Conservation (phyloP, 129 eudicot species). For the Pulicaria dysenterica region DNA sequence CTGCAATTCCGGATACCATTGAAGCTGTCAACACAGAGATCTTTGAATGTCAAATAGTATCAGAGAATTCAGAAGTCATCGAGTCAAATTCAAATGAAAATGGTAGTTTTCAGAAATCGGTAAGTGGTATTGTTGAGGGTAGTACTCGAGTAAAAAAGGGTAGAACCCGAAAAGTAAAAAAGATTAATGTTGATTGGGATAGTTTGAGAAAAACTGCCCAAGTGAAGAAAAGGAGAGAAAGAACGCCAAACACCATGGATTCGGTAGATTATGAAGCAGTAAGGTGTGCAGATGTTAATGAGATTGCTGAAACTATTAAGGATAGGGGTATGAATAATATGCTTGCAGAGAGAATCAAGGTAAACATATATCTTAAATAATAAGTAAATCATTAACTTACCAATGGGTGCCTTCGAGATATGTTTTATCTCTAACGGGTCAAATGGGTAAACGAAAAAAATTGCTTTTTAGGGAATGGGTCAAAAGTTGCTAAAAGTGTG, state of each 20-base stretch:
- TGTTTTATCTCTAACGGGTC: slow-evolving; percentile 2
- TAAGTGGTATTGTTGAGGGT: not conserved
- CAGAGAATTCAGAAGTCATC: slow-evolving; percentile 19
- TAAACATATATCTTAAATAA: slow-evolving; percentile 22
- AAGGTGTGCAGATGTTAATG: slow-evolving; percentile 70
- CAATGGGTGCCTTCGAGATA: not conserved
- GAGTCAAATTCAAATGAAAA: not conserved
- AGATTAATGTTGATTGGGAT: slow-evolving; percentile 64
- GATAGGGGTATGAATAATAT: slow-evolving; percentile 98
- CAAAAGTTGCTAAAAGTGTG: not conserved
- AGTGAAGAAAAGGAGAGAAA: slow-evolving; percentile 41
- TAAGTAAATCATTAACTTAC: not conserved
- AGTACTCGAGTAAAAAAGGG: slow-evolving; percentile 42
- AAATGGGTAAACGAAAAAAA: not conserved
- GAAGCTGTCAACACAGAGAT: slow-evolving; percentile 7
- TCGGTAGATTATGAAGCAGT: slow-evolving; percentile 96
- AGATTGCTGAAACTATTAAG: slow-evolving; percentile 73
- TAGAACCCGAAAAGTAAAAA: slow-evolving; percentile 47
- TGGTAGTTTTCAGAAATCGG: slow-evolving; percentile 38
- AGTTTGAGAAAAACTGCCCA: slow-evolving; percentile 56
- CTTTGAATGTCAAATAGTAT: slow-evolving; percentile 22
- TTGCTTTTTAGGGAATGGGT: not conserved
- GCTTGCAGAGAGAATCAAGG: slow-evolving; percentile 96
- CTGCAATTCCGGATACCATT: slow-evolving; percentile 33
- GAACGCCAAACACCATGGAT: slow-evolving; percentile 59